Base-by-base conservation (phyloP, 768 basidiomycete species). In the Rhodosporidiobolus sp. region DNA sequence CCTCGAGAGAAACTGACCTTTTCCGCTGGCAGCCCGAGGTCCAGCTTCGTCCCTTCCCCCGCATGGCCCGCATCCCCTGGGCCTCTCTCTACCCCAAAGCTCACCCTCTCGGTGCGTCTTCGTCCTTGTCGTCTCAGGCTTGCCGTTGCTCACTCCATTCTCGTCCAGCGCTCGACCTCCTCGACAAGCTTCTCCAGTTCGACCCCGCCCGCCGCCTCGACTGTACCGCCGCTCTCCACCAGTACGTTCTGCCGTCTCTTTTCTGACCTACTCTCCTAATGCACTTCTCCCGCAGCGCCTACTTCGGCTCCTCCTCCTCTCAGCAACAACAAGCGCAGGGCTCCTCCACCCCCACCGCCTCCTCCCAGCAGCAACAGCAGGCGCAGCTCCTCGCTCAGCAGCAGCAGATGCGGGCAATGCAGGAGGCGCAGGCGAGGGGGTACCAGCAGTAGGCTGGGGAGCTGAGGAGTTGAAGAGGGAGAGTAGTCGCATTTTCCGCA, bases 121-220 rank as follows among this genome's bases (percentile, higher is more conserved):
- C 53, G 9, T 11, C 38, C 10, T 19, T 34, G 16, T 28, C 19
- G 16, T 48, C 54, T 56, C 48, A 19, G n/a, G 54, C 30, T 35
- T 30, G 46, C n/a, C 71, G 63, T 54, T 63, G 0, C n/a, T n/a
- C n/a, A n/a, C 32, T 35, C 67, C 43, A 43, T 75, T n/a, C n/a
- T n/a, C n/a, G n/a, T n/a, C n/a, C n/a, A 84, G 95, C 95, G 32
- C 86, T 97, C 79, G 93, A 97, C 81, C 86, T 98, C 4, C 88
- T 99, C 55, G 96, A 98, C 81, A 88, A 89, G 59, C 87, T 98
- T 55, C 87, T 99, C 58, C 94, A 97, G 79, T 99, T 98, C 79
- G 96, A 98, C 79, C 96, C 96, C 3, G 85, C 88, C 38, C 90
- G 92, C 77, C 89, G 96, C 65, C 88, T 94, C 57, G 90, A 92